phyloP scores from a whole-genome alignment of 306 rosid species.

The Casuarina glauca region DNA sequence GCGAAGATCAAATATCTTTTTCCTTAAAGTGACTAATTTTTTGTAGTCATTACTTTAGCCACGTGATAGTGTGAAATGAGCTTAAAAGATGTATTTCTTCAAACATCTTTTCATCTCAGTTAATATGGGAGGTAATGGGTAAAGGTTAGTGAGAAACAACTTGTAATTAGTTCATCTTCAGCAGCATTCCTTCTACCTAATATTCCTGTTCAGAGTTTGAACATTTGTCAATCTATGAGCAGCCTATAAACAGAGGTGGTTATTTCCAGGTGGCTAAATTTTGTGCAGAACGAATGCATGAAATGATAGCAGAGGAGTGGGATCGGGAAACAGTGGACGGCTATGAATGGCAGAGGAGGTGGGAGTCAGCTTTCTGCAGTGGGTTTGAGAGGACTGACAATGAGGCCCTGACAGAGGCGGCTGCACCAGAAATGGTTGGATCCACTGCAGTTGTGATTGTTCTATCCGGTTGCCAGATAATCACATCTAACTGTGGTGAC shows the following conservation, averaged over 20 bases:
- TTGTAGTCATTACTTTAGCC: too few species aligned
- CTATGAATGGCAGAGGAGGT: constrained; percentile 70
- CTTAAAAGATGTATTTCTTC: too few species aligned
- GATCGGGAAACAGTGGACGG: constrained; percentile 38
- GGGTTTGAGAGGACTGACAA: constrained; percentile 77
- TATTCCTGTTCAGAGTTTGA: background rate
- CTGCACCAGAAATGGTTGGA: constrained; percentile 93
- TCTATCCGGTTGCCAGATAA: constrained; percentile 87
- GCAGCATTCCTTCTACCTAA: background rate
- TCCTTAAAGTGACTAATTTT: too few species aligned
- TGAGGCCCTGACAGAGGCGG: constrained; percentile 42
- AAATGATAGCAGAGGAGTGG: constrained; percentile 82
- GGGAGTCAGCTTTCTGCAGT: constrained; percentile 66
- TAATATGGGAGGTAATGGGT: too few species aligned
- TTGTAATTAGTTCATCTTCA: background rate
- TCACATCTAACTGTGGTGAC: constrained; percentile 85
- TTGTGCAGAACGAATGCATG: constrained; percentile 81
- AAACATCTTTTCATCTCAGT: too few species aligned
- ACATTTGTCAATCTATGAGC: constrained; percentile 7
- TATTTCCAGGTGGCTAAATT: constrained; percentile 74
- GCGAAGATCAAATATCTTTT: too few species aligned
- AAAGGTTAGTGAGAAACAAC: too few species aligned
- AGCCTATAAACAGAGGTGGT: constrained; percentile 25
- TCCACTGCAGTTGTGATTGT: constrained; percentile 77
- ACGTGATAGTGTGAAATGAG: too few species aligned